Evolutionary conservation across 306 rosid genomes (phyloP).

Genomic region (Sicyos baderoa): DNA sequence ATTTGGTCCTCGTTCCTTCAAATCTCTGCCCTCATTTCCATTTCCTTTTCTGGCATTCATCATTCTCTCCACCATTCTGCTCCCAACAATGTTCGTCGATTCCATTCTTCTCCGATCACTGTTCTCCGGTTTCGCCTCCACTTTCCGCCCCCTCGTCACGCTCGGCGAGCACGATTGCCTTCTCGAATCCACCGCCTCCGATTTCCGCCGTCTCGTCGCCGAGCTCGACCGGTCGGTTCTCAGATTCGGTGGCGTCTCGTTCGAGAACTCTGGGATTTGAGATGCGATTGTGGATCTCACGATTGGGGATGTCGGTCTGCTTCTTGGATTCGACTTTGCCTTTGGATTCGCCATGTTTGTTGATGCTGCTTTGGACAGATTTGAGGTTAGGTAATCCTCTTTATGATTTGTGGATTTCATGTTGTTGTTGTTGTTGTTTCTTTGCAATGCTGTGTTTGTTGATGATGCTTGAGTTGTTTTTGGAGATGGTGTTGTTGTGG

Average conservation of each 20-base stretch:
- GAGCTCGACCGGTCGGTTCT: slow-evolving; percentile 50
- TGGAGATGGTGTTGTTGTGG: slow-evolving; percentile 13
- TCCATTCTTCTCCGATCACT: slow-evolving; percentile 18
- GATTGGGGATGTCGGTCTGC: slow-evolving; percentile 43
- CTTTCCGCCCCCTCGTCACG: slow-evolving; percentile 38
- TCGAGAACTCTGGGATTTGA: slow-evolving; percentile 33
- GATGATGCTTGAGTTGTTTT: slow-evolving; percentile 12
- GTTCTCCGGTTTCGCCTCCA: slow-evolving; percentile 20
- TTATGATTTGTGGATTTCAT: slow-evolving; percentile 23
- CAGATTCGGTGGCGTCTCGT: slow-evolving; percentile 49
- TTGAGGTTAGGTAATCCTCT: slow-evolving; percentile 29
- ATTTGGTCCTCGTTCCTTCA: slow-evolving; percentile 20
- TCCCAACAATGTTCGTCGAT: slow-evolving; percentile 45
- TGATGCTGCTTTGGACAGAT: slow-evolving; percentile 30
- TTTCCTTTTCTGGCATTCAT: slow-evolving; percentile 59
- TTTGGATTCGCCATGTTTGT: background rate
- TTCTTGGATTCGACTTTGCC: slow-evolving; percentile 22
- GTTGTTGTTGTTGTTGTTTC: slow-evolving; percentile 10
- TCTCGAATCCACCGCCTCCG: slow-evolving; percentile 22
- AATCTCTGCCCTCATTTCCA: slow-evolving; percentile 29
- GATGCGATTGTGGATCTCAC: slow-evolving; percentile 35
- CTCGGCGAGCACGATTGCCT: slow-evolving; percentile 58
- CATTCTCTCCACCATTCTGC: slow-evolving; percentile 74
- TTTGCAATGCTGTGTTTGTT: slow-evolving; percentile 8
- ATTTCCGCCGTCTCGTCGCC: slow-evolving; percentile 30